phyloP scores from a whole-genome alignment of 345 rosid genomes.

The Cardamine resedifolia region DNA sequence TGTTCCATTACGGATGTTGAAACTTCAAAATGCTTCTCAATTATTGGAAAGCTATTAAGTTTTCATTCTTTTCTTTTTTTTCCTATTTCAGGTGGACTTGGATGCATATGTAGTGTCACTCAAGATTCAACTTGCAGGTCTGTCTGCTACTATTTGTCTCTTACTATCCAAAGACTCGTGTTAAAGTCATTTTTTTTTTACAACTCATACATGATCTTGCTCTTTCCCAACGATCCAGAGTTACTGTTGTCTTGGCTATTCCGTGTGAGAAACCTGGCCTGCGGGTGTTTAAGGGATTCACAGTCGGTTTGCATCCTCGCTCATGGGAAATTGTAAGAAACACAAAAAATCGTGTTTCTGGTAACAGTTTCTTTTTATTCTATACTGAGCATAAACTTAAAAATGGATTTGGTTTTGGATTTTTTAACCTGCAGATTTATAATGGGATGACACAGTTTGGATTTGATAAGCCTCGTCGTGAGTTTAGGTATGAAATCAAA shows the following conservation, averaged over 20 bases:
- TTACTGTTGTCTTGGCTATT: slow-evolving; percentile 72
- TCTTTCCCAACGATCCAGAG: slow-evolving; percentile 48
- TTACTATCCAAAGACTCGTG: slow-evolving; percentile 4
- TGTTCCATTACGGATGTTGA: neutral
- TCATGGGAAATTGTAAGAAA: slow-evolving; percentile 92
- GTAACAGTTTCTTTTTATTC: neutral
- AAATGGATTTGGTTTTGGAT: neutral
- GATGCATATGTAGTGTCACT: slow-evolving; percentile 87
- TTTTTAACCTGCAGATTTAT: slow-evolving; percentile 56
- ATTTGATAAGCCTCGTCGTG: slow-evolving; percentile 55
- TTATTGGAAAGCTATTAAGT: neutral
- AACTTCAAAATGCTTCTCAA: neutral
- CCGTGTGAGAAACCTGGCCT: slow-evolving; percentile 86
- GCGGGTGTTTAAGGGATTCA: slow-evolving; percentile 79
- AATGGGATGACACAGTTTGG: slow-evolving; percentile 93
- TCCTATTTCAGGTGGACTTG: slow-evolving; percentile 61
- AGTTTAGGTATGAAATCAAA: slow-evolving; percentile 55
- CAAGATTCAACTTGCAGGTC: slow-evolving; percentile 88
- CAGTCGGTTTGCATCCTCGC: slow-evolving; percentile 92
- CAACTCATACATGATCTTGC: neutral
- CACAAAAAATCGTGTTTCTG: neutral
- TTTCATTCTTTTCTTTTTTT: slow-evolving; percentile 8
- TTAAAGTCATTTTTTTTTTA: neutral
- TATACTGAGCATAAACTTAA: neutral
- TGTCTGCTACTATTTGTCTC: slow-evolving; percentile 11